Evolutionary conservation across 192 early-diverging fungal species (phyloP).

Genomic region (Backusella circina): DNA sequence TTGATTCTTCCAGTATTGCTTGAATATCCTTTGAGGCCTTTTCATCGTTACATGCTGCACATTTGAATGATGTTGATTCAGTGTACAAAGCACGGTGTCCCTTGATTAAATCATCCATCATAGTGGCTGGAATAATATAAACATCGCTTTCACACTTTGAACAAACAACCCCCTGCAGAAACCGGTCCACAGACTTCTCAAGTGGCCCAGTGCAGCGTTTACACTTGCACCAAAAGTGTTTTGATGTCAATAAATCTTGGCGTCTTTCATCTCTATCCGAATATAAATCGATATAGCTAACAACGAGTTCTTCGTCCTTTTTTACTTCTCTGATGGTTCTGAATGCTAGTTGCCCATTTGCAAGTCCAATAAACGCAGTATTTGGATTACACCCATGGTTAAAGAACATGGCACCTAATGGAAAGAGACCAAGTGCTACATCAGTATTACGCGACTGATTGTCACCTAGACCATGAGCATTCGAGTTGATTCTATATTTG

Average conservation of each 20-base stretch:
- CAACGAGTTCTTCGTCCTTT: constrained; percentile 56
- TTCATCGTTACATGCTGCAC: constrained; percentile 48
- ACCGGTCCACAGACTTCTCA: constrained; percentile 64
- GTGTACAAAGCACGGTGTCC: constrained; percentile 45
- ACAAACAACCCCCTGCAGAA: constrained; percentile 68
- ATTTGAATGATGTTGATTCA: constrained; percentile 42
- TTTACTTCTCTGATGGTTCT: constrained; percentile 54
- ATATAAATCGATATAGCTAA: constrained; percentile 71
- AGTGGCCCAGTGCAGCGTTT: constrained; percentile 58
- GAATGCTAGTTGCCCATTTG: constrained; percentile 52
- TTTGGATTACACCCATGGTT: constrained; percentile 77
- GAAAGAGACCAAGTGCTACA: constrained; percentile 65
- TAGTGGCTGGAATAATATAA: constrained; percentile 34
- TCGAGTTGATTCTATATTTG: constrained; percentile 55
- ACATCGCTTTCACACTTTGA: constrained; percentile 55
- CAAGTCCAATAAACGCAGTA: constrained; percentile 57
- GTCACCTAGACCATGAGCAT: constrained; percentile 56
- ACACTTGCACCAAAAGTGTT: constrained; percentile 80
- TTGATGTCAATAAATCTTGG: constrained; percentile 58
- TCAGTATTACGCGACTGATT: constrained; percentile 40
- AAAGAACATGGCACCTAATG: constrained; percentile 67
- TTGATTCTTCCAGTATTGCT: constrained; percentile 1
- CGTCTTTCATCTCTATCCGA: constrained; percentile 68
- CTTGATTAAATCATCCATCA: constrained; percentile 54
- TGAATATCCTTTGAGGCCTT: background rate